These are phyloP conservation scores for Leishmania tarentolae DNA, from an alignment of 208 protist genomes.

Conservation along the genomic window DNA sequence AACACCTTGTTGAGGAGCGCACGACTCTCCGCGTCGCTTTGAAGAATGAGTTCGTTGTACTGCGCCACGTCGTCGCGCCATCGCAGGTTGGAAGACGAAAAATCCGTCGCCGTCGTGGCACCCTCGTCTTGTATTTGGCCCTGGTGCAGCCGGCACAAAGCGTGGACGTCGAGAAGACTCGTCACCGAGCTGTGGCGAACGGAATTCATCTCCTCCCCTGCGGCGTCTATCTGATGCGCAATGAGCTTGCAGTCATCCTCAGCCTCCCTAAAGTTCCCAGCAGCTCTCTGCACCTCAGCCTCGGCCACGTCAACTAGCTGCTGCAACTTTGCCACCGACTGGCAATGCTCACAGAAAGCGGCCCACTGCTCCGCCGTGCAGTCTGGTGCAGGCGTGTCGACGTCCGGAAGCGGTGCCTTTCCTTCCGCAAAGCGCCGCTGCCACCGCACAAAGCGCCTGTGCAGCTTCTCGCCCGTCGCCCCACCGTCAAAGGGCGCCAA, in stretches of 20 bases:
- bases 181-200: constrained; percentile 33
- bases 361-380: constrained; percentile 55
- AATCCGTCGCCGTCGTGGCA: constrained; percentile 81
- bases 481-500: constrained; percentile 65
- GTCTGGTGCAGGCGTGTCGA: constrained; percentile 36
- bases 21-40: constrained; percentile 76
- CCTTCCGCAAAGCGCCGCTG: constrained; percentile 65
- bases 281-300: constrained; percentile 29
- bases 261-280: constrained; percentile 25
- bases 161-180: constrained; percentile 62
- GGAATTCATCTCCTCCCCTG: constrained; percentile 27
- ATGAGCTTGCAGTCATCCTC: constrained; percentile 31
- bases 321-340: constrained; percentile 38
- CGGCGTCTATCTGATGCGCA: constrained; percentile 24
- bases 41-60: constrained; percentile 87
- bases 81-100: constrained; percentile 75
- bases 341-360: constrained; percentile 61
- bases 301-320: constrained; percentile 32
- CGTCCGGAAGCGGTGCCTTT: constrained; percentile 34
- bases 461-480: constrained; percentile 63
- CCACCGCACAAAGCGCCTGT: constrained; percentile 75
- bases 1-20: constrained; percentile 77
- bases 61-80: constrained; percentile 60
- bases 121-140: constrained; percentile 94
- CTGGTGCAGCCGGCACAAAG: constrained; percentile 85